Evolutionary conservation across 805 yeast species (phyloP).

Genomic region (Candida nemodendra): DNA sequence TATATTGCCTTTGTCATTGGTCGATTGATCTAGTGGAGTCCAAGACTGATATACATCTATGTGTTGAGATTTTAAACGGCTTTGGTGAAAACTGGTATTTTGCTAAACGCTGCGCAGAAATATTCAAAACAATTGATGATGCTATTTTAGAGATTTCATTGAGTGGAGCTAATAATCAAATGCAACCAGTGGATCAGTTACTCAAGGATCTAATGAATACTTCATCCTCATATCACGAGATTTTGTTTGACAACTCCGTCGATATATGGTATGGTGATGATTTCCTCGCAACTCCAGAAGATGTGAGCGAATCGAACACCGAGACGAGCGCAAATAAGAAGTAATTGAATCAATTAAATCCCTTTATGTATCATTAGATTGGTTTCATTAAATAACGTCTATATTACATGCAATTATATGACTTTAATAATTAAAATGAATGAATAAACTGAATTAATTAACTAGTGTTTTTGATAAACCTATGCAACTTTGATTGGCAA

Average conservation of each 20-base stretch:
- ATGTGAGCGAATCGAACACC: background rate
- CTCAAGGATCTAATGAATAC: slow-evolving; percentile 44
- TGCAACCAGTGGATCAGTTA: slow-evolving; percentile 39
- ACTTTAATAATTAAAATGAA: no score
- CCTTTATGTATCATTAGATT: no score
- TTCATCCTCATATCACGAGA: slow-evolving; percentile 42
- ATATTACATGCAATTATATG: no score
- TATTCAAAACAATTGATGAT: slow-evolving; percentile 43
- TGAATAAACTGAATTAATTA: no score
- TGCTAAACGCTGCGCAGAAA: slow-evolving; percentile 43
- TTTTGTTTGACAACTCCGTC: slow-evolving; percentile 45
- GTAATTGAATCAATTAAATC: no score
- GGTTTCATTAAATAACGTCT: no score
- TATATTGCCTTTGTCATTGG: slow-evolving; percentile 48
- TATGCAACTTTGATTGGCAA: slow-evolving; percentile 10
- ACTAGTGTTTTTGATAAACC: background rate
- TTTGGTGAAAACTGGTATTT: slow-evolving; percentile 48
- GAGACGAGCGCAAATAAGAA: background rate
- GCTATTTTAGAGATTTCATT: slow-evolving; percentile 45
- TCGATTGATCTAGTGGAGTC: slow-evolving; percentile 45
- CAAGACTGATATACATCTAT: slow-evolving; percentile 44
- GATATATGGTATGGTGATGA: slow-evolving; percentile 44
- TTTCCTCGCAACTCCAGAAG: slow-evolving; percentile 7
- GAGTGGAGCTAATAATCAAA: slow-evolving; percentile 34
- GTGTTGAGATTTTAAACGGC: slow-evolving; percentile 44